These are phyloP conservation scores for Tylopilus rubrobrunneus DNA, from an alignment of 768 basidiomycete genomes.

Conservation along the genomic window DNA sequence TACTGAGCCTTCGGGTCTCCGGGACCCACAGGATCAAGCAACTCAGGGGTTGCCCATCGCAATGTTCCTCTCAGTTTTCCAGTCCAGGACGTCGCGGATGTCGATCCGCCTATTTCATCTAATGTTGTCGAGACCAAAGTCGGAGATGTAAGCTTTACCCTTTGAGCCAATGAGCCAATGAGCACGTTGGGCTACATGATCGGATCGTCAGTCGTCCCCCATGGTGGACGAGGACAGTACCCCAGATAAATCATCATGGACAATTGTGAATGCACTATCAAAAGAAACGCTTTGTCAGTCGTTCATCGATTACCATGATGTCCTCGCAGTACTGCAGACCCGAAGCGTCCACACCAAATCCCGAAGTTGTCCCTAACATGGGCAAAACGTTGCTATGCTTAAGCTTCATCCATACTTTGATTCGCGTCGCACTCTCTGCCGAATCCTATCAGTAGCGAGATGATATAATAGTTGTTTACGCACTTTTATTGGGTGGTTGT, in stretches of 20 bases:
- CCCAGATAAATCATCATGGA: background rate
- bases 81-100: background rate
- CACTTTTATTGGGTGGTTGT: background rate
- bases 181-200: background rate
- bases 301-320: background rate
- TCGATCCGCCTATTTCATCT: background rate
- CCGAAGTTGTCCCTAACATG: background rate
- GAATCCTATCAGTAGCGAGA: background rate
- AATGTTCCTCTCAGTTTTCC: constrained; percentile 14
- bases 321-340: background rate
- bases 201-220: background rate
- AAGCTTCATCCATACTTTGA: constrained; percentile 7
- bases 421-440: constrained; percentile 2
- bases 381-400: background rate
- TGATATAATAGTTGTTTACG: background rate
- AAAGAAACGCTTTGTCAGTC: background rate
- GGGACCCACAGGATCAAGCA: constrained; percentile 27
- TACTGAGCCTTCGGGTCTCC: constrained; percentile 4
- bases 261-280: background rate
- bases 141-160: background rate
- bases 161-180: background rate
- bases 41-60: constrained; percentile 41
- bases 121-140: background rate
- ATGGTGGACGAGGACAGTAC: background rate
- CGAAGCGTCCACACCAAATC: background rate